A percentile compares a stretch with the other conserved stretches of the same genome.
Evolutionary conservation across 371 early-diverging fungal species (phyloP).

Genomic region (Rhizopus delemar): DNA sequence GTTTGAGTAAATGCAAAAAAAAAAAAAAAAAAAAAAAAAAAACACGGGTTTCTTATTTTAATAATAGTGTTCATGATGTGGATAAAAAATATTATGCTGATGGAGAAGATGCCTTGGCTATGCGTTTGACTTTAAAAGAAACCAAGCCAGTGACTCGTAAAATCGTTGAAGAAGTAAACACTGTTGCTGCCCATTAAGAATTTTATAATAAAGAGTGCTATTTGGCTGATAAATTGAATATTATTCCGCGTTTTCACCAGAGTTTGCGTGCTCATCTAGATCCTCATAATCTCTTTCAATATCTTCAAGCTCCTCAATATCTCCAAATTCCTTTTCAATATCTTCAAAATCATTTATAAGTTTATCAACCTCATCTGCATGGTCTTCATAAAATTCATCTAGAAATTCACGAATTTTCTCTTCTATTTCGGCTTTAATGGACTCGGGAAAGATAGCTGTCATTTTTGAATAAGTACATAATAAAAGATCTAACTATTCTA

Average conservation of each 20-base stretch:
- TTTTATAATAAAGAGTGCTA: no score
- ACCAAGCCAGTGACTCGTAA: constrained; percentile 36
- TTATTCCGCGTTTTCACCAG: constrained; percentile 27
- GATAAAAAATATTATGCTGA: constrained; percentile 98
- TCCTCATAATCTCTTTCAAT: no score
- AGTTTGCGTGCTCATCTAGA: no score
- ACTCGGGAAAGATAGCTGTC: constrained; percentile 29
- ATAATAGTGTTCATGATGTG: constrained; percentile 75
- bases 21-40: not conserved
- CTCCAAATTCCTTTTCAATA: no score
- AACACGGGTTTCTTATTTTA: not conserved
- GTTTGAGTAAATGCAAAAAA: constrained; percentile 67
- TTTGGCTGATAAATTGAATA: not conserved
- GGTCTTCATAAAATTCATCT: no score
- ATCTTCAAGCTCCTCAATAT: no score
- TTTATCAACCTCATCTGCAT: no score
- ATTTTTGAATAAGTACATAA: not conserved
- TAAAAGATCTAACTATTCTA: not conserved
- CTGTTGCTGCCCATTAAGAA: constrained; percentile 23
- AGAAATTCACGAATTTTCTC: constrained; percentile 29
- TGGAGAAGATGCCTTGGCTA: constrained; percentile 91
- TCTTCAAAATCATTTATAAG: no score
- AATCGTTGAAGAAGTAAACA: constrained; percentile 37
- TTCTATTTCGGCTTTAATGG: constrained; percentile 32
- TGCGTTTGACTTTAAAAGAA: constrained; percentile 62